These are phyloP conservation scores for Apiospora aurea DNA, from an alignment of 2,329 filamentous ascomycete genomes.

Conservation along the genomic window DNA sequence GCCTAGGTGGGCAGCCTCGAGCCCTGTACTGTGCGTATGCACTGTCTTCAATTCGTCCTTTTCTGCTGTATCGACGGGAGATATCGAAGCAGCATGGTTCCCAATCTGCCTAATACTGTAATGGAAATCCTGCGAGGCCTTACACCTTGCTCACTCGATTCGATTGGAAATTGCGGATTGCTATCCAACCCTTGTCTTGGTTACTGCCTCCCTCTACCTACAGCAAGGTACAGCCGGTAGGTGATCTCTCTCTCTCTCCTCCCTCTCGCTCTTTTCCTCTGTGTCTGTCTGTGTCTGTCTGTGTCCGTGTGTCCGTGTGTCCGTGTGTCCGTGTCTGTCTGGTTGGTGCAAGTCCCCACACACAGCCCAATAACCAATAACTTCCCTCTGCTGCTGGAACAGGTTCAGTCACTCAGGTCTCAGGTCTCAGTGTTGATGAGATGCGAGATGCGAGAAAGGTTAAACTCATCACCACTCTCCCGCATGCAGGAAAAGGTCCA, in stretches of 20 bases:
- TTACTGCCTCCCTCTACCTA: background rate
- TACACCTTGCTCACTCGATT: background rate
- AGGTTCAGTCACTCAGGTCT: slow-evolving; percentile 2
- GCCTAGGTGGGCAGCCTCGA: background rate
- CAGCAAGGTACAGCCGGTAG: background rate
- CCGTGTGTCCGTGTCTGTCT: too few species aligned
- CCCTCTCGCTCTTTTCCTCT: background rate
- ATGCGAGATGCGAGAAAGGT: slow-evolving; percentile 13
- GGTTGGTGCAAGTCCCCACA: background rate
- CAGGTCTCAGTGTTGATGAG: slow-evolving; percentile 5
- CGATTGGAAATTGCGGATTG: slow-evolving; percentile 19
- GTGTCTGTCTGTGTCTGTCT: background rate
- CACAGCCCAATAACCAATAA: background rate
- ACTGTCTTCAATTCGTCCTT: background rate
- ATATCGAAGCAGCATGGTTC: slow-evolving; percentile 5
- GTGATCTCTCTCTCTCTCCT: background rate
- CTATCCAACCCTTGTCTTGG: slow-evolving; percentile 9
- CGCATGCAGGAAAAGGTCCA: slow-evolving; percentile 13
- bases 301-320: too few species aligned
- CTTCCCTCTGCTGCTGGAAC: background rate
- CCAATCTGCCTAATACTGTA: background rate
- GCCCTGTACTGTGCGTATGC: slow-evolving; percentile 7
- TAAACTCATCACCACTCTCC: slow-evolving; percentile 20
- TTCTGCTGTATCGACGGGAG: background rate
- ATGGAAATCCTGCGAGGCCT: background rate